Evolutionary conservation across 257 asterid genomes (phyloP).

Genomic region (Voacanga thouarsii): DNA sequence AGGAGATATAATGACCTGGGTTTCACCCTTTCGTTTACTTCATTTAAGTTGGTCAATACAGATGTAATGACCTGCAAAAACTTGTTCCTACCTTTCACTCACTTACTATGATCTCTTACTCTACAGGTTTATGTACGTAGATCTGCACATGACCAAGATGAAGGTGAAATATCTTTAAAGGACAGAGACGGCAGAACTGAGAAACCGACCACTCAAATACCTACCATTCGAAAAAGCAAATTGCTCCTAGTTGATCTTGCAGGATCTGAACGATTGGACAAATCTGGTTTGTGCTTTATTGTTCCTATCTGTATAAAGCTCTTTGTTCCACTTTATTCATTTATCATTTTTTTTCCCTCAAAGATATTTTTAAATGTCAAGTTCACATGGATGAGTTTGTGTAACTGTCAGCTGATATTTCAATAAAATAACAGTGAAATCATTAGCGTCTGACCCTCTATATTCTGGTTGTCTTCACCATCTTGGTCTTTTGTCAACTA

Average conservation of each 20-base stretch:
- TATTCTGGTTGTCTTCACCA: background rate
- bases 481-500: background rate
- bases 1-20: background rate
- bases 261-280: slow-evolving; percentile 82
- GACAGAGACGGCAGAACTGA: slow-evolving; percentile 33
- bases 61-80: background rate
- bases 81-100: background rate
- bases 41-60: background rate
- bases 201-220: slow-evolving; percentile 40
- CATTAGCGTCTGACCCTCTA: background rate
- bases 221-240: slow-evolving; percentile 78
- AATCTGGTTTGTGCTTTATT: slow-evolving; percentile 61
- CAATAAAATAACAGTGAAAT: background rate
- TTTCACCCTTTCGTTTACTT: background rate
- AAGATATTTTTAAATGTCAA: too few relatives aligned
- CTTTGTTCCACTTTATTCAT: background rate
- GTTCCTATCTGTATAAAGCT: slow-evolving; percentile 4
- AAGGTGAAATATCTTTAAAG: slow-evolving; percentile 31
- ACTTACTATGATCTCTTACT: slow-evolving; percentile 16
- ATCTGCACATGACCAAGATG: slow-evolving; percentile 50
- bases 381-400: background rate
- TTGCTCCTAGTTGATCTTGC: slow-evolving; percentile 90
- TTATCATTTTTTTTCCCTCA: too few relatives aligned
- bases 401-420: background rate
- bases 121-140: slow-evolving; percentile 62